Conservation (phyloP, 73 alveolate genomes). For the Uronychia setigera region DNA sequence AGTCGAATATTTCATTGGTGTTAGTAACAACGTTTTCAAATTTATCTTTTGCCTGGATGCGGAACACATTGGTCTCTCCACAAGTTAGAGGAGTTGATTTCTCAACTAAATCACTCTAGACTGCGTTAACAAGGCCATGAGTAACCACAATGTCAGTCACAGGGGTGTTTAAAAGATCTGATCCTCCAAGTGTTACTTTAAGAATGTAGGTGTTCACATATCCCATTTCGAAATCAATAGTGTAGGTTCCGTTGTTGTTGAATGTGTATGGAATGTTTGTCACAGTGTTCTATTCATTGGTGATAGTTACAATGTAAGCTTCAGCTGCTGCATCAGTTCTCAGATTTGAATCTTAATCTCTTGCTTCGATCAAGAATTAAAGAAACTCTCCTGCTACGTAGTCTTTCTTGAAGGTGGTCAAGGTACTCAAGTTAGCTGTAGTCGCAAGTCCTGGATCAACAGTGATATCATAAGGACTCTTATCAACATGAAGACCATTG, state of each 20-base stretch:
- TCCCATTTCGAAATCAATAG: conserved; percentile 14
- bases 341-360: conserved; percentile 47
- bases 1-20: conserved; percentile 11
- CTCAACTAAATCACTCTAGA: conserved; percentile 12
- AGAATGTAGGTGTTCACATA: conserved; percentile 34
- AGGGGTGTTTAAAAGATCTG: conserved; percentile 46
- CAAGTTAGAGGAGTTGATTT: conserved; percentile 24
- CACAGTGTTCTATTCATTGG: conserved; percentile 17
- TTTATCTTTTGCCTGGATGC: conserved; percentile 52
- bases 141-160: conserved; percentile 23
- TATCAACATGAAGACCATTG: conserved; percentile 41
- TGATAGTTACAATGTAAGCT: conserved; percentile 33
- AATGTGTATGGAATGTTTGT: conserved; percentile 17
- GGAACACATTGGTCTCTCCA: conserved; percentile 20
- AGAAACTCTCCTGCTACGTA: conserved; percentile 49
- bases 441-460: conserved; percentile 51
- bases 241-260: conserved; percentile 52
- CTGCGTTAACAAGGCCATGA: conserved; percentile 53
- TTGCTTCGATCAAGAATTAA: conserved; percentile 49
- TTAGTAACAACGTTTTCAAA: conserved; percentile 34
- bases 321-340: conserved; percentile 52
- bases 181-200: conserved; percentile 17
- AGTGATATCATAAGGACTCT: conserved; percentile 37
- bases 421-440: conserved; percentile 30
- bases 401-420: conserved; percentile 4